These are phyloP conservation scores for Voacanga thouarsii DNA, from an alignment of 257 asterid genomes.

Conservation along the genomic window DNA sequence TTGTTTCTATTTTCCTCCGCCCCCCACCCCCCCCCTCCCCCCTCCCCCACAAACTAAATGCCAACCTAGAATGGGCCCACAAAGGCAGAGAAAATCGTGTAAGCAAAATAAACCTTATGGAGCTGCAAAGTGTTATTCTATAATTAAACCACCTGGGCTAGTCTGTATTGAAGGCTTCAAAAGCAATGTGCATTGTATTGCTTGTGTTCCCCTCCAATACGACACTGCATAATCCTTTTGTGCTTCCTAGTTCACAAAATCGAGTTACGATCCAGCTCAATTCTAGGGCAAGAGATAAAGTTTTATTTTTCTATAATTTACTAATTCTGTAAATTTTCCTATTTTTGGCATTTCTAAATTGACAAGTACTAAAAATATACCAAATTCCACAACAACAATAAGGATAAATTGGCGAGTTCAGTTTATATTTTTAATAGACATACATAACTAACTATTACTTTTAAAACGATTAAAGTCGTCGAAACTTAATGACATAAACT, in stretches of 20 bases:
- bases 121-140: neutral
- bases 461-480: too few species aligned
- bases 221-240: conserved; percentile 26
- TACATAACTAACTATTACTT: too few species aligned
- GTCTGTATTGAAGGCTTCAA: conserved; percentile 8
- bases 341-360: too few species aligned
- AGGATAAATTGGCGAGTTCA: too few species aligned
- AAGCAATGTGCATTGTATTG: conserved; percentile 17
- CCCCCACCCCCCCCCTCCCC: too few species aligned
- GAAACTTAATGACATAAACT: too few species aligned
- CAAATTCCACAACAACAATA: too few species aligned
- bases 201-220: conserved; percentile 41
- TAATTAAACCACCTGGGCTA: neutral
- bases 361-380: too few species aligned
- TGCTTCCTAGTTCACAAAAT: neutral
- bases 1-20: too few species aligned
- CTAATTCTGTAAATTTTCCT: neutral
- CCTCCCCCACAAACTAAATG: too few species aligned
- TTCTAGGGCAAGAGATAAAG: neutral
- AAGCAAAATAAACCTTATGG: neutral
- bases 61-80: conserved; percentile 2
- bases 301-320: neutral
- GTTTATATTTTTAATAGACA: too few species aligned
- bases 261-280: conserved; percentile 6
- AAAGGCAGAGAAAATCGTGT: neutral